Percentiles rank a stretch among this genome's conserved stretches.
phyloP scores from a whole-genome alignment of 1,284 basidiomycete species.

The Ganoderma sp. region DNA sequence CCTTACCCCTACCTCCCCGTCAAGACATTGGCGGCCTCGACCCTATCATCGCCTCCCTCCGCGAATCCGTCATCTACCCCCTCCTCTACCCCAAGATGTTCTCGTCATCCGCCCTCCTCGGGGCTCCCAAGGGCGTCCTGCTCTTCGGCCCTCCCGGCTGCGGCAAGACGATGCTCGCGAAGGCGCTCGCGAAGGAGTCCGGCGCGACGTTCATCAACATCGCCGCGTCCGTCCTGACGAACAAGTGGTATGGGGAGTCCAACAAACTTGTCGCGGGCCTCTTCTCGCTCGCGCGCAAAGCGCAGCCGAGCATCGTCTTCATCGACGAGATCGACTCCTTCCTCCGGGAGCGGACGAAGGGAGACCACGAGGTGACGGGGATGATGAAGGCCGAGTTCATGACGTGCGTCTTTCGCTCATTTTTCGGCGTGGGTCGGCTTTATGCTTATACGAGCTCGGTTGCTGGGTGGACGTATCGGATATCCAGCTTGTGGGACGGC shows the following conservation, averaged over 20 bases:
- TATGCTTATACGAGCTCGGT: background rate
- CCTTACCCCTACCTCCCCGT: slow-evolving; percentile 8
- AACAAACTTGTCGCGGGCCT: slow-evolving; percentile 95
- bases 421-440: background rate
- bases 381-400: slow-evolving; percentile 99
- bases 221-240: slow-evolving; percentile 78
- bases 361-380: slow-evolving; percentile 96
- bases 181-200: slow-evolving; percentile 94
- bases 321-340: slow-evolving; percentile 91
- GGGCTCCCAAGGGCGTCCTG: slow-evolving; percentile 82
- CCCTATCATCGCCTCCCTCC: slow-evolving; percentile 86
- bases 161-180: slow-evolving; percentile 95
- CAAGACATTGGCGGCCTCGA: slow-evolving; percentile 96
- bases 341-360: slow-evolving; percentile 83
- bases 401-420: slow-evolving; percentile 68
- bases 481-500: slow-evolving; percentile 90
- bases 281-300: slow-evolving; percentile 77
- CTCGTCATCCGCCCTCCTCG: slow-evolving; percentile 72
- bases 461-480: background rate
- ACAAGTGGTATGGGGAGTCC: slow-evolving; percentile 98
- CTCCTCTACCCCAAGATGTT: slow-evolving; percentile 93
- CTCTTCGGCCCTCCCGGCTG: slow-evolving; percentile 93
- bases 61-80: slow-evolving; percentile 97
- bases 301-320: slow-evolving; percentile 81
- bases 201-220: slow-evolving; percentile 97